Evolutionary conservation across 495 filamentous ascomycete genomes (phyloP), one percentile per base, ranked within the genome.

Genomic region (Penicillium nucicola): DNA sequence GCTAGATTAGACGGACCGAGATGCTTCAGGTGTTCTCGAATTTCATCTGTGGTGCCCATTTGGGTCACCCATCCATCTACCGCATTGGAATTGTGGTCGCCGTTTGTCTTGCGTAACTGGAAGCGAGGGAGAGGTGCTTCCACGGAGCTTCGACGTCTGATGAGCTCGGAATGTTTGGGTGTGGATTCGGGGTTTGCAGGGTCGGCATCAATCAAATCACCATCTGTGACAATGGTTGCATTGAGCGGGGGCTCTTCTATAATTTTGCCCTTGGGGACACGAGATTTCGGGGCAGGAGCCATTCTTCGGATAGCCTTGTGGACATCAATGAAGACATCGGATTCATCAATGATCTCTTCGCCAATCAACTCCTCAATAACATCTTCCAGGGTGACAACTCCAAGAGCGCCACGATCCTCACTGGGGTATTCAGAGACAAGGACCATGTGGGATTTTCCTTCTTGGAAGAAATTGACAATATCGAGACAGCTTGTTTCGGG

Each of bases 391-490:
- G 93, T 98, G 10, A 97, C 88, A 1, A 98, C 93, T 18, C 93
- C 93, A 13, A 96, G 72, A 1, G 92, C 90, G 32, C 93, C 93
- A 51, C 87, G 83, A 60, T 95, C 84, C 53, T 95, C 86, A 11
- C 93, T 90, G 2, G 93, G 93, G 50, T 77, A 84, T 56, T 95
- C 88, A 6, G 91, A 96, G 9, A 97, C 92, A 20, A 98, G 77
- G 9, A 97, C 92, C 95, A 98, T 97, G 68, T 98, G 93, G 9
- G 90, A 95, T 66, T 97, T 97, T 44, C 93, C 93, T 71, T 98
- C 92, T 65, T 98, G 93, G 73, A 98, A 98, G 71, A 96, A 98
- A 72, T 98, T 98, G 66, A 98, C 86, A 55, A 97, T 98, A 64
- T 98, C 93, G 35, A 98, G 72, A 65, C 93, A 98, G 66, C 90